Base-by-base conservation (phyloP, 73 alveolate genomes). In the Paramecium biaurelia region DNA sequence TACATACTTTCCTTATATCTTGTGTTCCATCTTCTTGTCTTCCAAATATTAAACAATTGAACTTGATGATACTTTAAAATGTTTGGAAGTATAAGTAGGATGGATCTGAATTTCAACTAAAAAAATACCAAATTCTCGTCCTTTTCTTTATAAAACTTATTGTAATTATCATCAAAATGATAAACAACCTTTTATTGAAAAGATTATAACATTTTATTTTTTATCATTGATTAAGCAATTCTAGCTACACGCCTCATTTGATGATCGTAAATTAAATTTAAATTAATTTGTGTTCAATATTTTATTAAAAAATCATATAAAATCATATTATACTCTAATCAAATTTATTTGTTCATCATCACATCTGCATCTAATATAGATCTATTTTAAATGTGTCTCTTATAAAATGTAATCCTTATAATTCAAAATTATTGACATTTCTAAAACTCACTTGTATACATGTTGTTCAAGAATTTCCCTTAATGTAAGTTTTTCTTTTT, bases 41-140 rank as follows among this genome's bases (percentile, higher is more conserved):
- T 72, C 58, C 58, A 72, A 37, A 18, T 72, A 72, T 35, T 72
- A 11, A 9, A 72, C 32, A 2, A 72, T 72, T 28, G 38, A 34
- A 30, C 12, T 35, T 72, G 59, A 35, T 72, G 86, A 38, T 1
- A 72, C 58, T 35, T 72, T 72, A 42, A 35, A 72, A 18, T 72
- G 86, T 72, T 35, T 72, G 4, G 86, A 72, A 18, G 86, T 72
- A 37, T 72, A 72, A 34, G 86, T 72, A 35, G 86, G 86, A 14
- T 63, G 84, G 45, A 63, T 63, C 84, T 63, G 41, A 63, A 63
- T 26, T 12, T 63, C 45, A 63, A 3, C 45, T 26, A 63, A 63
- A 30, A 63, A 30, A 14, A 63, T 63, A 63, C 84, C 84, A 63
- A 63, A 63, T 63, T 14, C 49, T 63, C 84, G 2, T 63, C 8